phyloP scores from a whole-genome alignment of 176 grass and related monocot genomes.

The Triticum dicoccoides region DNA sequence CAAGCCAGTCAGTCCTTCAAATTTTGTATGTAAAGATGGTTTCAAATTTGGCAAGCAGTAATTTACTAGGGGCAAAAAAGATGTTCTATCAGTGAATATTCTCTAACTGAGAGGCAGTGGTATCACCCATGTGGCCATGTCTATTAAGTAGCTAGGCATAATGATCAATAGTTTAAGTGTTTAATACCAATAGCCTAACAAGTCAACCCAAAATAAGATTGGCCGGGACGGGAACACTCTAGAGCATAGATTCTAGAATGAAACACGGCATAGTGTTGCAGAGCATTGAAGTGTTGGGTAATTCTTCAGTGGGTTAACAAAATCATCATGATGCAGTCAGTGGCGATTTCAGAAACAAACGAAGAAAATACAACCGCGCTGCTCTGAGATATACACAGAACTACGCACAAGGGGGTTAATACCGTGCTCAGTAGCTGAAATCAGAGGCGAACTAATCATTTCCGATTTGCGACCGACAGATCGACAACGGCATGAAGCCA shows the following conservation, averaged over 20 bases:
- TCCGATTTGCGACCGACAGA: neutral
- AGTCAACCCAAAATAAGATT: neutral
- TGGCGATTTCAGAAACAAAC: neutral
- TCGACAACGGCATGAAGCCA: neutral
- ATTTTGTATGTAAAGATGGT: neutral
- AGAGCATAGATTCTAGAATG: neutral
- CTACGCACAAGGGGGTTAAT: neutral
- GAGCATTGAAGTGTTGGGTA: neutral
- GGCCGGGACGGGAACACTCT: no score
- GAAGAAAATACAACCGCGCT: neutral
- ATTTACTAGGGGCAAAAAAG: neutral
- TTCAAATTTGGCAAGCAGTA: neutral
- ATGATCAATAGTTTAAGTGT: neutral
- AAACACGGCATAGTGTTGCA: neutral
- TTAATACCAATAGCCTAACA: neutral
- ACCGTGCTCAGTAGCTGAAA: neutral
- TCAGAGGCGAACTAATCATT: neutral
- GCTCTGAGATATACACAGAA: neutral
- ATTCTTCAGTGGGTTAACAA: neutral
- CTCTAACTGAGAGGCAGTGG: neutral
- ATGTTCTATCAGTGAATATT: neutral
- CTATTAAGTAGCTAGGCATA: neutral
- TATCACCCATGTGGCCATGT: neutral
- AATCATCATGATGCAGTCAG: neutral
- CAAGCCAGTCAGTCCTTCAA: neutral